phyloP scores from a whole-genome alignment of 2,329 filamentous ascomycete genomes.

The Emmonsiellopsis sp. region DNA sequence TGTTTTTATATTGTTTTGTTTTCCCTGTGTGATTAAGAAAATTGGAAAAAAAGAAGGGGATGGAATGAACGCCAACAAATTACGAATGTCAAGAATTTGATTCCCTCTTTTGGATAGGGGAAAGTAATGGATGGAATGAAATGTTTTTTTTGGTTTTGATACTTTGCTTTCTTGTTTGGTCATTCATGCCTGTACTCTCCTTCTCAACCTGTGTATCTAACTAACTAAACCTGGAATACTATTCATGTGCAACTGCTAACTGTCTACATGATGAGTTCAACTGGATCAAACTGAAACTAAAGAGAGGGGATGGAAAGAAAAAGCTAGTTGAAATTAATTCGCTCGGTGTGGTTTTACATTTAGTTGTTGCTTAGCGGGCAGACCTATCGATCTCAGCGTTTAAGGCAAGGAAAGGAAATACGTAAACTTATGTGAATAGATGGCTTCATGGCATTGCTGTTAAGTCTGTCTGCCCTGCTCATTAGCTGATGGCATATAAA shows the following conservation, averaged over 20 bases:
- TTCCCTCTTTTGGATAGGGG: slow-evolving; percentile 1
- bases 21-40: too few relatives aligned
- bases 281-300: neutral
- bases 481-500: too few relatives aligned
- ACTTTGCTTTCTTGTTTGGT: neutral
- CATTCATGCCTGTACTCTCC: neutral
- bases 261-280: neutral
- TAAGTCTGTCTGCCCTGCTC: too few relatives aligned
- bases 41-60: too few relatives aligned
- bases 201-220: slow-evolving; percentile 3
- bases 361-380: too few relatives aligned
- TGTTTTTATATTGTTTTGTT: too few relatives aligned
- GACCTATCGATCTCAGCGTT: too few relatives aligned
- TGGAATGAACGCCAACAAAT: neutral
- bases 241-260: neutral
- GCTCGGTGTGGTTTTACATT: too few relatives aligned
- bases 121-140: neutral
- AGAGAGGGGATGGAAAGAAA: neutral
- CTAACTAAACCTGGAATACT: neutral
- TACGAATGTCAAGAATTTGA: neutral
- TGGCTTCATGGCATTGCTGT: too few relatives aligned
- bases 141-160: slow-evolving; percentile 1
- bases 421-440: too few relatives aligned
- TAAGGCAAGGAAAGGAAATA: too few relatives aligned
- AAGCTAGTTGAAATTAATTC: neutral